A percentile compares a stretch with the other conserved stretches of the same genome.
Conservation (phyloP, 352 stramenopile species). For the Globisporangium camurandrum region DNA sequence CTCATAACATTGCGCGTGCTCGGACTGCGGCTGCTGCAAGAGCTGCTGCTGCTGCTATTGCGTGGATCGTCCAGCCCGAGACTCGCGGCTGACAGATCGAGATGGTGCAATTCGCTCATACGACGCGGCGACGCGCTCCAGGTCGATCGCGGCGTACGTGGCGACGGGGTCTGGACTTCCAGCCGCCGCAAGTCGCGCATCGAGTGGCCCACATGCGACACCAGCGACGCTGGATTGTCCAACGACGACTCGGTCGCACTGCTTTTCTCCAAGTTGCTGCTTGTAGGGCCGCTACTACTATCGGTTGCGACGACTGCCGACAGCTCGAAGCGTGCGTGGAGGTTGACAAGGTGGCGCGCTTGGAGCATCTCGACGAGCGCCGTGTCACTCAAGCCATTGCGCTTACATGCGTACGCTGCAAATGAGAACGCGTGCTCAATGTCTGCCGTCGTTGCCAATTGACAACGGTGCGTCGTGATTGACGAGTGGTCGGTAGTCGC, state of each 20-base stretch:
- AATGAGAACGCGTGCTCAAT: constrained; percentile 84
- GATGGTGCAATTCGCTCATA: constrained; percentile 30
- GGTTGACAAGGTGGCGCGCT: constrained; percentile 68
- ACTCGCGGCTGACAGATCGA: constrained; percentile 3
- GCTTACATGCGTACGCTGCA: constrained; percentile 77
- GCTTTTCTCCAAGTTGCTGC: too few species aligned
- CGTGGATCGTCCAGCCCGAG: too few species aligned
- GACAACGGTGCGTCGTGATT: constrained; percentile 2
- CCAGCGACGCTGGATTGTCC: constrained; percentile 10
- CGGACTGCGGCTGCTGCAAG: neutral
- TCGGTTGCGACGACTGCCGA: constrained; percentile 21
- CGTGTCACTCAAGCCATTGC: constrained; percentile 73
- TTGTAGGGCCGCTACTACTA: neutral
- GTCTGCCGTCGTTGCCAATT: constrained; percentile 51
- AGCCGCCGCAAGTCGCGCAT: constrained; percentile 13
- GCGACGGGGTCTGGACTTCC: constrained; percentile 5
- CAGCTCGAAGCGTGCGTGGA: constrained; percentile 61
- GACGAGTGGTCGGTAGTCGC: neutral
- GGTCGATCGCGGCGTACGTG: constrained; percentile 1
- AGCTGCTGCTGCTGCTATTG: neutral
- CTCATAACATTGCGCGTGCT: too few species aligned
- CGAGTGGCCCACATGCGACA: constrained; percentile 17
- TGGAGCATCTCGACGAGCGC: constrained; percentile 82
- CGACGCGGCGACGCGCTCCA: constrained; percentile 39
- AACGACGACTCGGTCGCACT: too few species aligned